Conservation (phyloP, 495 filamentous ascomycete species). For the Penicillium desertorum region DNA sequence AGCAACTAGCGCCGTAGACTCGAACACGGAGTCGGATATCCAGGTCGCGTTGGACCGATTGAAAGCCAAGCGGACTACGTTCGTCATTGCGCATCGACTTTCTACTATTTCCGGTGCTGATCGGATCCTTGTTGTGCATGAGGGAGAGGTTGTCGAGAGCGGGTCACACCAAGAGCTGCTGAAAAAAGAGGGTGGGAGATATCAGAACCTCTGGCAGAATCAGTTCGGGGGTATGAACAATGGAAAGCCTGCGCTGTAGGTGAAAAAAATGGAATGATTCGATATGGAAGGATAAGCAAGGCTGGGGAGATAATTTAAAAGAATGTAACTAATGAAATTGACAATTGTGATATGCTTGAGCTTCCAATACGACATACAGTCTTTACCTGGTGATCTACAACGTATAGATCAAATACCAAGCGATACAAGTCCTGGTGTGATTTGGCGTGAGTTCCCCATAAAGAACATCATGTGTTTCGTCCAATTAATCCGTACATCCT, state of each 20-base stretch:
- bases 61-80: constrained; percentile 30
- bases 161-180: constrained; percentile 54
- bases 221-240: constrained; percentile 8
- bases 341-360: background rate
- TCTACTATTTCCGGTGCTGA: constrained; percentile 81
- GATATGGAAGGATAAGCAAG: background rate
- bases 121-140: constrained; percentile 82
- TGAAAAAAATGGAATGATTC: background rate
- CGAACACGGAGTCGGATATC: constrained; percentile 53
- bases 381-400: background rate
- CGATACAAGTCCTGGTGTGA: background rate
- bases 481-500: too few relatives aligned
- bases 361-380: background rate
- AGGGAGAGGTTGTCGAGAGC: constrained; percentile 75
- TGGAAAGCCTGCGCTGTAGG: constrained; percentile 1
- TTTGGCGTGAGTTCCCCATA: background rate
- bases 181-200: constrained; percentile 10
- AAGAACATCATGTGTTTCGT: background rate
- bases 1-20: constrained; percentile 57
- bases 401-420: background rate
- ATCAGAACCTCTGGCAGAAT: constrained; percentile 13
- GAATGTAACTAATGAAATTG: background rate
- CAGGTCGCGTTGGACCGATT: constrained; percentile 43
- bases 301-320: background rate
- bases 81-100: constrained; percentile 61